Conservation (phyloP, 2,329 filamentous ascomycete species). For the Myotisia sp. region DNA sequence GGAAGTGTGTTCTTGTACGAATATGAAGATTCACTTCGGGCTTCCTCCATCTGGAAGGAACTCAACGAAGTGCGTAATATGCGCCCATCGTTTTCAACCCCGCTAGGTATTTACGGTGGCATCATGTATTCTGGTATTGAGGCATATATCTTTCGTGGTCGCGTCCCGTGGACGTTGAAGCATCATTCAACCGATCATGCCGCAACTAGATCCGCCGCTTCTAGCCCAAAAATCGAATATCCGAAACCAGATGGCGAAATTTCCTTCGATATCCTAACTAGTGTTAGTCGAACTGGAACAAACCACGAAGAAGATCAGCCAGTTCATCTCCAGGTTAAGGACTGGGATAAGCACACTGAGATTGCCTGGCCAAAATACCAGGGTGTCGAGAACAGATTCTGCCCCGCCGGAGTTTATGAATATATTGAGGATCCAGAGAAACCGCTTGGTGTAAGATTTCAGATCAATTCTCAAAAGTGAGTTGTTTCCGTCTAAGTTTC, state of each 20-base stretch:
- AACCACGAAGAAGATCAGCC: constrained; percentile 99
- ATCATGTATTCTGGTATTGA: constrained; percentile 87
- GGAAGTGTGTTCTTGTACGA: constrained; percentile 82
- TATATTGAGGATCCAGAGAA: constrained; percentile 88
- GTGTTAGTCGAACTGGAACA: constrained; percentile 85
- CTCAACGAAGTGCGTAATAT: constrained; percentile 93
- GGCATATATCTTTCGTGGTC: constrained; percentile 73
- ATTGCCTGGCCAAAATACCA: constrained; percentile 76
- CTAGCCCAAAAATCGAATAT: constrained; percentile 83
- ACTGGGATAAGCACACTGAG: constrained; percentile 82
- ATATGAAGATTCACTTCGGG: constrained; percentile 78
- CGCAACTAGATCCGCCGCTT: constrained; percentile 63
- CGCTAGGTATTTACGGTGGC: constrained; percentile 77
- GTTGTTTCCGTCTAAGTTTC: constrained; percentile 30
- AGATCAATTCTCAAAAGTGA: constrained; percentile 96
- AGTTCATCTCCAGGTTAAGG: constrained; percentile 83
- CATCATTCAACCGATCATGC: constrained; percentile 66
- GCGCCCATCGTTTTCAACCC: constrained; percentile 81
- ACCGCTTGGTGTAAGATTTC: constrained; percentile 78
- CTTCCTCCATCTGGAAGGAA: constrained; percentile 84
- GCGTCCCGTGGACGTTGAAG: constrained; percentile 79
- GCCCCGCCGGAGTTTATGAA: constrained; percentile 93
- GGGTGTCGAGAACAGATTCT: constrained; percentile 91
- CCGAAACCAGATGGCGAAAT: constrained; percentile 92
- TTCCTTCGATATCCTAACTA: constrained; percentile 90